Evolutionary conservation across 2,329 filamentous ascomycete species (phyloP).

Genomic region (Verticillium isaacii): DNA sequence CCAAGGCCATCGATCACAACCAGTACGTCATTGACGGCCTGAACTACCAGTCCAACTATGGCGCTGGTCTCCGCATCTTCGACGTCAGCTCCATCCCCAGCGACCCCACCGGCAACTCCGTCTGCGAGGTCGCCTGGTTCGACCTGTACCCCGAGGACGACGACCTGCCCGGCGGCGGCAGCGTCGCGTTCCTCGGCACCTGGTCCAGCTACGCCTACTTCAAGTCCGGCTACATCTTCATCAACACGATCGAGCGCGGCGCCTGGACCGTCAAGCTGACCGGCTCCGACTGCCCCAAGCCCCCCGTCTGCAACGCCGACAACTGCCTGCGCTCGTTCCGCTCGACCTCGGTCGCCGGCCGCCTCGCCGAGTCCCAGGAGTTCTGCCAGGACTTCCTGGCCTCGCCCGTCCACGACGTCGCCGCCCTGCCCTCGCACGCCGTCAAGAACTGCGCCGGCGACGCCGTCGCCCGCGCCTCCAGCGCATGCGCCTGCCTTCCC

Average conservation of each 20-base stretch:
- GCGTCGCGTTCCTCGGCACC: conserved; percentile 34
- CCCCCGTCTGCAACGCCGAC: conserved; percentile 25
- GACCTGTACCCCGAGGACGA: conserved; percentile 49
- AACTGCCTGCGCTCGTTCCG: conserved; percentile 32
- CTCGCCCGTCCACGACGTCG: conserved; percentile 12
- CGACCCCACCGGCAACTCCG: conserved; percentile 37
- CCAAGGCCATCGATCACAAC: conserved; percentile 41
- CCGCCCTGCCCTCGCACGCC: conserved; percentile 14
- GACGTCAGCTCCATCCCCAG: conserved; percentile 28
- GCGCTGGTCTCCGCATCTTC: conserved; percentile 38
- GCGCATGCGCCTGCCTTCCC: conserved; percentile 17
- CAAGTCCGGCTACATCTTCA: conserved; percentile 41
- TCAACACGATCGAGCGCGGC: conserved; percentile 49
- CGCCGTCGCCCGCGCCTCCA: conserved; percentile 14
- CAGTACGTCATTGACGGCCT: conserved; percentile 40
- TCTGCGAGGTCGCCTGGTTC: conserved; percentile 45
- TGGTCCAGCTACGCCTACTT: conserved; percentile 47
- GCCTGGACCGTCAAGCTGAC: conserved; percentile 39
- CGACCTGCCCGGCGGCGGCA: conserved; percentile 26
- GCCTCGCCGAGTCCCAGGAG: conserved; percentile 22
- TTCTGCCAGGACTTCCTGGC: conserved; percentile 23
- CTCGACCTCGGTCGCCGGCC: conserved; percentile 25
- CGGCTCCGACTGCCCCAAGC: conserved; percentile 10
- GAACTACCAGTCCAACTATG: conserved; percentile 46
- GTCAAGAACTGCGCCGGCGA: conserved; percentile 14